Evolutionary conservation across 2,329 filamentous ascomycete genomes (phyloP).

Genomic region (Colletotrichum aenigma): DNA sequence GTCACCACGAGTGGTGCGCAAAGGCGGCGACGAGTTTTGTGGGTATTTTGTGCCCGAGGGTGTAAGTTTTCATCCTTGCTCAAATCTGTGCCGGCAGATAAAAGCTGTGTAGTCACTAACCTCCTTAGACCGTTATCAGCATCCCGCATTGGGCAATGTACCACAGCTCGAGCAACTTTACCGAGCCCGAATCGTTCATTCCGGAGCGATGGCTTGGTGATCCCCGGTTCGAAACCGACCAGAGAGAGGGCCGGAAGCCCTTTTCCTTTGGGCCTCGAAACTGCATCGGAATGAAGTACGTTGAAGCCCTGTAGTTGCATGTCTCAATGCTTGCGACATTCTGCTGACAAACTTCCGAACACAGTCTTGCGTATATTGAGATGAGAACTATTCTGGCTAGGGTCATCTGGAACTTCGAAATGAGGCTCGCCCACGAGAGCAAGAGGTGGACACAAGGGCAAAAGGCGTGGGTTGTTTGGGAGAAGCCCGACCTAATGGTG

Average conservation of each 20-base stretch:
- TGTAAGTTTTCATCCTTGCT: slow-evolving; percentile 14
- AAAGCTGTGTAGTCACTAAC: no score
- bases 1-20: slow-evolving; percentile 28
- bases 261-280: slow-evolving; percentile 31
- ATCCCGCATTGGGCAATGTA: slow-evolving; percentile 36
- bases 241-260: slow-evolving; percentile 26
- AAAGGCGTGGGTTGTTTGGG: neutral
- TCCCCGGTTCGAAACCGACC: slow-evolving; percentile 23
- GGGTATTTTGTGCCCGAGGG: slow-evolving; percentile 33
- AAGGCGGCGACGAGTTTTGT: slow-evolving; percentile 33
- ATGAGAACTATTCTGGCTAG: slow-evolving; percentile 50
- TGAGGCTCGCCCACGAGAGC: slow-evolving; percentile 34
- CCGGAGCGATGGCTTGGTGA: slow-evolving; percentile 43
- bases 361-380: slow-evolving; percentile 47
- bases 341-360: neutral
- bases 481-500: neutral
- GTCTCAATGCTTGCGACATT: neutral
- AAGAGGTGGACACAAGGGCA: slow-evolving; percentile 33
- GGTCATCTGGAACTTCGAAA: slow-evolving; percentile 50
- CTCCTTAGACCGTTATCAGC: slow-evolving; percentile 30
- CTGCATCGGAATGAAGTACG: slow-evolving; percentile 36
- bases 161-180: slow-evolving; percentile 36
- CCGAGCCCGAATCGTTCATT: slow-evolving; percentile 44
- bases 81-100: no score
- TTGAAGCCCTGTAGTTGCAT: neutral